Evolutionary conservation across 495 filamentous ascomycete species (phyloP).

Genomic region (Physcia stellaris): DNA sequence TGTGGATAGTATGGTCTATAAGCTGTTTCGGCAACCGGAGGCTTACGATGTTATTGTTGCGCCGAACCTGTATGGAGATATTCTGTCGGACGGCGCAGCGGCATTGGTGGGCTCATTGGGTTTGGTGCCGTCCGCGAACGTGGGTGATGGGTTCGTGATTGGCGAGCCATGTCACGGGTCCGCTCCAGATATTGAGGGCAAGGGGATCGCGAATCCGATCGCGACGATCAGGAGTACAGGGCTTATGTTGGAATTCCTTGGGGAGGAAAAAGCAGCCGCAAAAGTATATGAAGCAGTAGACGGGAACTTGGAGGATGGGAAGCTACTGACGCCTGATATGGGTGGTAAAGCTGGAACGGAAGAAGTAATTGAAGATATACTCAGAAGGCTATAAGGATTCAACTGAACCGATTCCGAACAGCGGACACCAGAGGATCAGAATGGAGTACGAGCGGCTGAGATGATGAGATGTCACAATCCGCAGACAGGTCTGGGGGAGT

Average conservation of each 20-base stretch:
- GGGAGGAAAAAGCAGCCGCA: slow-evolving; percentile 71
- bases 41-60: slow-evolving; percentile 97
- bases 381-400: slow-evolving; percentile 62
- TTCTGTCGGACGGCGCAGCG: slow-evolving; percentile 88
- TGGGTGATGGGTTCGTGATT: slow-evolving; percentile 87
- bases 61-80: slow-evolving; percentile 95
- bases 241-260: slow-evolving; percentile 91
- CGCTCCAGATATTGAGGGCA: slow-evolving; percentile 89
- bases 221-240: slow-evolving; percentile 84
- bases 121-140: slow-evolving; percentile 91
- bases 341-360: slow-evolving; percentile 79
- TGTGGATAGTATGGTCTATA: slow-evolving; percentile 98
- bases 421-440: too few relatives aligned
- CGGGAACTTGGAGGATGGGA: slow-evolving; percentile 73
- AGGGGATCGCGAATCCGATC: slow-evolving; percentile 88
- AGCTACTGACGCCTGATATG: slow-evolving; percentile 75
- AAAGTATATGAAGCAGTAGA: slow-evolving; percentile 88
- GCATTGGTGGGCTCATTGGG: slow-evolving; percentile 90
- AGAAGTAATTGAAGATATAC: slow-evolving; percentile 80
- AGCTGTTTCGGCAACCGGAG: slow-evolving; percentile 89
- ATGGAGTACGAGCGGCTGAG: too few relatives aligned
- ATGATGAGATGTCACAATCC: too few relatives aligned
- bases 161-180: slow-evolving; percentile 96
- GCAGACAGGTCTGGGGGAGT: too few relatives aligned
- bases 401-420: too few relatives aligned